Evolutionary conservation across 2,329 filamentous ascomycete species (phyloP).

Genomic region (Emergomyces pasteurianus): DNA sequence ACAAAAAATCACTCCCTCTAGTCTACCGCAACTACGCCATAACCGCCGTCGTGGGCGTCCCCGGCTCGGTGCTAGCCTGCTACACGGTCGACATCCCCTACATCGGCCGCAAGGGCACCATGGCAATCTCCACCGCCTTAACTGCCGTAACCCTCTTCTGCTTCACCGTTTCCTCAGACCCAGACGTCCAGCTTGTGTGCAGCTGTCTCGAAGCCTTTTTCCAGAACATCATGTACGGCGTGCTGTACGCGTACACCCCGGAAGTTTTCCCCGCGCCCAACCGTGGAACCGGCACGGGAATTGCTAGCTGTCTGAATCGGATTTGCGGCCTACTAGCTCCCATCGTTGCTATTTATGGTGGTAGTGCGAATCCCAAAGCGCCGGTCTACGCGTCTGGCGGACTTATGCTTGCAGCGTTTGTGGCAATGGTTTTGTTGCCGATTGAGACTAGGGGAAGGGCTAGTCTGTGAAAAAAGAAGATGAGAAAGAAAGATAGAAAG

Average conservation of each 20-base stretch:
- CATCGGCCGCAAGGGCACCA: slow-evolving; percentile 45
- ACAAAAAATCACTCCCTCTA: slow-evolving; percentile 17
- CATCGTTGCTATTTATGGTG: slow-evolving; percentile 33
- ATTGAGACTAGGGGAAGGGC: slow-evolving; percentile 37
- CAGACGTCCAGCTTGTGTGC: slow-evolving; percentile 40
- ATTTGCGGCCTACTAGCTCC: slow-evolving; percentile 34
- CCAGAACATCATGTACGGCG: slow-evolving; percentile 46
- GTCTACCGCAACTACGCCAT: slow-evolving; percentile 73
- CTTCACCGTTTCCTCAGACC: slow-evolving; percentile 40
- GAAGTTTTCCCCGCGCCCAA: slow-evolving; percentile 47
- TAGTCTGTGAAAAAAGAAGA: slow-evolving; percentile 22
- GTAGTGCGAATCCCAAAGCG: slow-evolving; percentile 25
- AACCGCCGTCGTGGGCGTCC: slow-evolving; percentile 63
- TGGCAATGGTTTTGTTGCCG: slow-evolving; percentile 34
- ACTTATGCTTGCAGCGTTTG: slow-evolving; percentile 33
- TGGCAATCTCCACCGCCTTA: slow-evolving; percentile 40
- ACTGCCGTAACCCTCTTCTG: slow-evolving; percentile 44
- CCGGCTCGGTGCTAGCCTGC: slow-evolving; percentile 62
- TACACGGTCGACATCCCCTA: slow-evolving; percentile 61
- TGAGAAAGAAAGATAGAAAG: neutral
- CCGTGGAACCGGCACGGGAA: slow-evolving; percentile 43
- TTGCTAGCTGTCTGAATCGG: slow-evolving; percentile 34
- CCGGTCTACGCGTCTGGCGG: slow-evolving; percentile 36
- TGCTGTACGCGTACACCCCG: slow-evolving; percentile 47
- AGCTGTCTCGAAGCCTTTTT: slow-evolving; percentile 46